Percentiles rank a stretch among this genome's conserved stretches.
Conservation (phyloP, 2,329 filamentous ascomycete genomes). For the Microcyclosporella mali region DNA sequence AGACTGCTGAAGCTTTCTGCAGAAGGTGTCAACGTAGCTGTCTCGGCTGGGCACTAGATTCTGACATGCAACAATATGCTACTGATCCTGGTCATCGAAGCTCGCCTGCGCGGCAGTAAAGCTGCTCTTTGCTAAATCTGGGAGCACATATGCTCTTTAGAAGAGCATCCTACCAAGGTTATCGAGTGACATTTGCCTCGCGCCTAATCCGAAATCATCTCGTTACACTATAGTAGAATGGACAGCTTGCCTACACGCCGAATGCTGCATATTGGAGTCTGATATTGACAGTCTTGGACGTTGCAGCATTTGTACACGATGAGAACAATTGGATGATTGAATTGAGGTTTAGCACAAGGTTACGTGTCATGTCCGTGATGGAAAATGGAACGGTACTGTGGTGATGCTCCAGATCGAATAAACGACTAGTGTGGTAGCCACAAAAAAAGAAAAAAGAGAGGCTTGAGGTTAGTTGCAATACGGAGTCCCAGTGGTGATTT, state of each 20-base stretch:
- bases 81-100: constrained; percentile 1
- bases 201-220: constrained; percentile 23
- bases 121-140: constrained; percentile 21
- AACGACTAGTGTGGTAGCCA: constrained; percentile 34
- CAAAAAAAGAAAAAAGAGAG: constrained; percentile 34
- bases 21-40: neutral
- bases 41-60: neutral
- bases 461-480: constrained; percentile 19
- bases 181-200: constrained; percentile 20
- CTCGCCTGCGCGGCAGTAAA: constrained; percentile 24
- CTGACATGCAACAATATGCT: constrained; percentile 5
- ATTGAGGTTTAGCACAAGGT: constrained; percentile 26
- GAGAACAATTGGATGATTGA: constrained; percentile 33
- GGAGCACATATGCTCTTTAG: constrained; percentile 27
- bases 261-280: constrained; percentile 36
- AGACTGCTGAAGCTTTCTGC: constrained; percentile 36
- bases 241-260: constrained; percentile 27
- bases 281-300: constrained; percentile 23
- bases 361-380: constrained; percentile 34
- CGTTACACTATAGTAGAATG: constrained; percentile 25
- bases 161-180: constrained; percentile 25
- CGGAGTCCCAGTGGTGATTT: constrained; percentile 37
- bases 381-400: constrained; percentile 31
- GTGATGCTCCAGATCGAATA: constrained; percentile 37
- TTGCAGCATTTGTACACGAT: constrained; percentile 1